Evolutionary conservation across 345 rosid genomes (phyloP), one percentile per base, ranked within the genome.

Genomic region (Rhodomyrtus tomentosa): DNA sequence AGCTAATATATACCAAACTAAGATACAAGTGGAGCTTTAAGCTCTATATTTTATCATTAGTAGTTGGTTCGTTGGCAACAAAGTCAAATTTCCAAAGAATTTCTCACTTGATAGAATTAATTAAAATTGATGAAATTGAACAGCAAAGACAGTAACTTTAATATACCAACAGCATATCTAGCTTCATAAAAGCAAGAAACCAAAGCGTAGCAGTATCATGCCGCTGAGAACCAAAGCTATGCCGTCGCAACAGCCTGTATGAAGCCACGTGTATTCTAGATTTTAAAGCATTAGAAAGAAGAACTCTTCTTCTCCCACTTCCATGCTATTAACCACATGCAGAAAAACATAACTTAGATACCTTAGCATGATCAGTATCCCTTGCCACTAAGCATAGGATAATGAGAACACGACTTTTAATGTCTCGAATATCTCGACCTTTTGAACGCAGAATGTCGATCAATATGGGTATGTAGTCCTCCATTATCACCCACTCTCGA

Each of bases 321-420:
- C 42, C 40, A 68, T 18, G 45, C 45, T 32, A 68, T 32, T 36
- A 68, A 68, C 76, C 25, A 49, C 62, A 84, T 14, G 82, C 11
- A 51, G 27, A 25, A 10, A 21, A 13, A 42, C 79, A 18, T 21
- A 24, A 68, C 79, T 68, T 36, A 32, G 9, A 83, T 90, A 94
- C 96, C 96, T 94, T 94, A 49, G 94, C 94, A 87, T 92, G 91
- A 88, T 91, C 92, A 36, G 87, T 89, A 56, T 90, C 90, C 83
- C 89, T 88, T 36, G 91, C 90, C 82, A 94, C 88, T 85, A 87
- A 87, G 72, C 50, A 86, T 85, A 94, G 94, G 53, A 94, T 84
- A 81, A 73, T 76, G 62, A 94, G 93, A 58, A 88, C 89, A 81
- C 11, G 87, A 84, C 84, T 89, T 86, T 68, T 68, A 9, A 68